Base-by-base conservation (phyloP, 805 yeast genomes). In the Saccharomycodes ludwigii region DNA sequence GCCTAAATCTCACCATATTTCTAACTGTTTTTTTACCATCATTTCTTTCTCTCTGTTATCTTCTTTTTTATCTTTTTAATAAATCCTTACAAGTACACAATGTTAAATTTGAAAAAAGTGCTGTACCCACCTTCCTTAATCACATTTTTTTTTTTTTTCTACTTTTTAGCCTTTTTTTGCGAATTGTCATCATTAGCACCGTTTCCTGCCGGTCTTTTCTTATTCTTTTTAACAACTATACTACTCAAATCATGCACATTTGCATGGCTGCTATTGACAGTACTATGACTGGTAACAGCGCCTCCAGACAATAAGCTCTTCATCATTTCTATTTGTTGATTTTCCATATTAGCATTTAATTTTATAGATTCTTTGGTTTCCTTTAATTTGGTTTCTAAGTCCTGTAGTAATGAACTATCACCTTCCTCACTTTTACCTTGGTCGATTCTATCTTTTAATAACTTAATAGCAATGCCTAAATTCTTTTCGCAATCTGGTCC, bases 401-500 rank as follows among this genome's bases (percentile, higher is more conserved):
- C 28, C 11, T 25, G 8, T 15, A 25, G n/a, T 20, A 25, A 25
- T 12, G 8, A 10, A 19, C 13, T 12, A 13, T 25, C 28, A 13
- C 13, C 28, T 15, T 59, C 57, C 30, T 65, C 57, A 40, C 67
- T 48, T 38, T 62, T 53, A 40, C 54, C 50, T 13, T 44, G 46
- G 17, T 53, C 47, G 37, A 56, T 51, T 47, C 65, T 64, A 40
- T 40, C 44, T 46, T 57, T 59, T 32, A 70, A 70, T 44, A 66
- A 60, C 25, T 52, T 61, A 16, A 66, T 61, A 25, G 94, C 79
- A 35, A 57, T 52, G 24, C 59, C 50, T 51, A 76, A 63, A 29
- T 77, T 71, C 1, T 63, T 62, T 3, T 71, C 63, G 6, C 84
- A 80, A 40, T 62, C 58, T 6, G 52, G 47, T 33, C 68, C 66